phyloP scores from a whole-genome alignment of 768 basidiomycete species.

The Paxillus rubicundulus region DNA sequence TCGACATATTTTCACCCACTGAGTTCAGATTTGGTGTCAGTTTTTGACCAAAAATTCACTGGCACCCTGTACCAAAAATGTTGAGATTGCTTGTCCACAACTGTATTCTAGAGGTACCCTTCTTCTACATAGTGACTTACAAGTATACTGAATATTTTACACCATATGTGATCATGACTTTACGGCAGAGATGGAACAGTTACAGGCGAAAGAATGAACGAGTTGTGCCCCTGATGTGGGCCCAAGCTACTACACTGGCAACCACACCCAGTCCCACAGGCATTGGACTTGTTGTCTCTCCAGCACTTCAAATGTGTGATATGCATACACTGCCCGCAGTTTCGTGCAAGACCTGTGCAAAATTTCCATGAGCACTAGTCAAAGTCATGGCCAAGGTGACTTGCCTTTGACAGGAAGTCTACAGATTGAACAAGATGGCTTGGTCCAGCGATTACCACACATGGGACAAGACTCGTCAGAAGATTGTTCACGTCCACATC shows the following conservation, averaged over 20 bases:
- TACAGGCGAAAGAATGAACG: constrained; percentile 14
- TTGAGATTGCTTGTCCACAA: too few relatives aligned
- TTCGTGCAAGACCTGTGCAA: constrained; percentile 54
- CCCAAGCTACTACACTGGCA: constrained; percentile 47
- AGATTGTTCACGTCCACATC: constrained; percentile 38
- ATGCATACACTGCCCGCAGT: constrained; percentile 61
- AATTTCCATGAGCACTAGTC: neutral
- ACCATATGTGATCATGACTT: neutral
- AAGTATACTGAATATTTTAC: too few relatives aligned
- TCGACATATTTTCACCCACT: too few relatives aligned
- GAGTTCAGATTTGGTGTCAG: too few relatives aligned
- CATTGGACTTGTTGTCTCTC: constrained; percentile 40
- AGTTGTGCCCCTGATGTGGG: neutral
- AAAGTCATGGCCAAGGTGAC: constrained; percentile 5
- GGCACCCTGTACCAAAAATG: too few relatives aligned
- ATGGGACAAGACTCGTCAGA: constrained; percentile 40
- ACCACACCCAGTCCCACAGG: constrained; percentile 69
- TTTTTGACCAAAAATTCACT: too few relatives aligned
- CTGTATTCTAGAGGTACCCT: too few relatives aligned
- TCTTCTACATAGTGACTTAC: too few relatives aligned
- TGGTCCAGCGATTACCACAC: constrained; percentile 43
- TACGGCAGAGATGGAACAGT: constrained; percentile 2
- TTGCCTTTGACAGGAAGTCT: constrained; percentile 73
- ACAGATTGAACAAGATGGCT: constrained; percentile 67
- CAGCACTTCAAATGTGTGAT: constrained; percentile 67